Evolutionary conservation across 1,284 basidiomycete genomes (phyloP).

Genomic region (Fomitopsis schrenkii): DNA sequence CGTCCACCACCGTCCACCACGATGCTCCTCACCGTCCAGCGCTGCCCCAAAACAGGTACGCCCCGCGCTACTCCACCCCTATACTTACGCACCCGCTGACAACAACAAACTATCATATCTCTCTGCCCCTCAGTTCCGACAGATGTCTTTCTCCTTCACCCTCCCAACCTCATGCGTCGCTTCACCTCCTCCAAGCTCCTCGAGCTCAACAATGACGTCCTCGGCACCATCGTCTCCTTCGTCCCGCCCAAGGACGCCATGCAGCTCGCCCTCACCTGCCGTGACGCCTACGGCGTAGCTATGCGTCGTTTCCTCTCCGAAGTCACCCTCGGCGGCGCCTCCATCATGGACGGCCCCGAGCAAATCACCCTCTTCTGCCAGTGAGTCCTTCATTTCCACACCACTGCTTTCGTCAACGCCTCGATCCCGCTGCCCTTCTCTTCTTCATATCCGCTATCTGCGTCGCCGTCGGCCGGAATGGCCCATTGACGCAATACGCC

Average conservation of each 20-base stretch:
- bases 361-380: slow-evolving; percentile 1
- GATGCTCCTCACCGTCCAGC: not conserved
- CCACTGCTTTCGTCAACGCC: not conserved
- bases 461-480: not conserved
- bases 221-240: not conserved
- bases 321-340: slow-evolving; percentile 2
- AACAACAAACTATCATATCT: not conserved
- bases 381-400: not conserved
- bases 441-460: not conserved
- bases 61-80: not conserved
- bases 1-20: not conserved
- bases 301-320: slow-evolving; percentile 4
- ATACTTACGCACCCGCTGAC: not conserved
- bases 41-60: not conserved
- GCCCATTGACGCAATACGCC: not conserved
- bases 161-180: not conserved
- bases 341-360: not conserved
- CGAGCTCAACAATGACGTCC: slow-evolving; percentile 7
- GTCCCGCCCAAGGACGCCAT: slow-evolving; percentile 1
- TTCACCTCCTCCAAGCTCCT: not conserved
- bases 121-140: not conserved
- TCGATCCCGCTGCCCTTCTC: not conserved
- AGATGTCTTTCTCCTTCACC: not conserved
- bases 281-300: slow-evolving; percentile 3
- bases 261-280: slow-evolving; percentile 4